Conservation (phyloP, 495 filamentous ascomycete genomes). For the Penicillium desertorum region DNA sequence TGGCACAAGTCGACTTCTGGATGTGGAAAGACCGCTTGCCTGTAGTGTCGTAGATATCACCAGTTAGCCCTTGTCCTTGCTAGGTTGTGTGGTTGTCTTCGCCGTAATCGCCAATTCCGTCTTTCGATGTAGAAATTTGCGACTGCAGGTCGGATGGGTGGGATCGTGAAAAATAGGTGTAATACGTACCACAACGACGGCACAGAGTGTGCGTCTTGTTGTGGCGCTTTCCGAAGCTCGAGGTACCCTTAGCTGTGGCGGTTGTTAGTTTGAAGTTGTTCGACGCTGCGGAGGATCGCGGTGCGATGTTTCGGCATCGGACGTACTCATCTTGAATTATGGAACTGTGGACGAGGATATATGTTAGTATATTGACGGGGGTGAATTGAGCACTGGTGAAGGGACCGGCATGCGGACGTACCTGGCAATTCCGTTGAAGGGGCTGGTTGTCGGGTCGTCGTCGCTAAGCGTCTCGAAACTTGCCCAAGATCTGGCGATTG, state of each 20-base stretch:
- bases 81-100: constrained; percentile 10
- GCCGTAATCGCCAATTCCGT: constrained; percentile 19
- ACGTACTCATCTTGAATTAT: constrained; percentile 70
- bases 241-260: constrained; percentile 82
- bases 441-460: constrained; percentile 53
- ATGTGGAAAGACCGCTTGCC: constrained; percentile 96
- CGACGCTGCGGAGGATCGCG: constrained; percentile 27
- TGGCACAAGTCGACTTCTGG: constrained; percentile 97
- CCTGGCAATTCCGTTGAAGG: constrained; percentile 53
- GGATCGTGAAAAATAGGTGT: constrained; percentile 20
- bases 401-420: constrained; percentile 32
- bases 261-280: constrained; percentile 46
- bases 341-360: constrained; percentile 36
- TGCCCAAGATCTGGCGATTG: constrained; percentile 38
- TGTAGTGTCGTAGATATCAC: constrained; percentile 43
- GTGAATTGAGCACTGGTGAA: not conserved
- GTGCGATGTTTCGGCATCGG: constrained; percentile 30
- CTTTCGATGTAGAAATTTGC: constrained; percentile 26
- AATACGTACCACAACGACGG: constrained; percentile 94
- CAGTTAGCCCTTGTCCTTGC: constrained; percentile 28
- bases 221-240: constrained; percentile 97
- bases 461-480: constrained; percentile 49
- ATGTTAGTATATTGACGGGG: constrained; percentile 20
- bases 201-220: constrained; percentile 99
- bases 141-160: constrained; percentile 23